Percentiles rank a stretch among this genome's conserved stretches.
Evolutionary conservation across 1,139 yeast species (phyloP).

Genomic region (Kodamaea ohmeri): DNA sequence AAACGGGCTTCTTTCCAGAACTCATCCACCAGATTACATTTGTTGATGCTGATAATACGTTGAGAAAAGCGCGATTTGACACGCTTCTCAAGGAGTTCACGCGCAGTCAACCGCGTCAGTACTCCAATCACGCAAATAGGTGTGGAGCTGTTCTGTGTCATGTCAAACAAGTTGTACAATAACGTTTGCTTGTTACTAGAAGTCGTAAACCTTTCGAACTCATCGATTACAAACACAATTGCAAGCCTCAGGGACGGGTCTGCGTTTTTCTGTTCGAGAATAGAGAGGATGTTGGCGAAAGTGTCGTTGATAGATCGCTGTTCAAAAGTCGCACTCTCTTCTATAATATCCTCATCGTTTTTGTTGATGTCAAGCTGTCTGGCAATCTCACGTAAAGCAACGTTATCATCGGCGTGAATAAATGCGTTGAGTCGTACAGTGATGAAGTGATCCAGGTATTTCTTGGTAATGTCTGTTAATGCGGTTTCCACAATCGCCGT

Average conservation of each 20-base stretch:
- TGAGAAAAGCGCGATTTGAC: conserved; percentile 90
- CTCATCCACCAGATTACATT: conserved; percentile 43
- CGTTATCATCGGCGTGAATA: conserved; percentile 70
- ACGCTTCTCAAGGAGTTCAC: conserved; percentile 85
- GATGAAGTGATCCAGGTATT: conserved; percentile 50
- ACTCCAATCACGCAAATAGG: conserved; percentile 84
- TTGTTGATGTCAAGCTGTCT: conserved; percentile 63
- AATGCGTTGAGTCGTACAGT: conserved; percentile 66
- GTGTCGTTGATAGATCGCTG: conserved; percentile 41
- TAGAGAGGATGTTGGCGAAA: conserved; percentile 36
- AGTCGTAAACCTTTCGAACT: conserved; percentile 74
- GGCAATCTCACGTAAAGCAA: conserved; percentile 83
- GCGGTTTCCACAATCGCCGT: conserved; percentile 61
- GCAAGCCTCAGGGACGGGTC: conserved; percentile 36
- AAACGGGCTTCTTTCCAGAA: conserved; percentile 38
- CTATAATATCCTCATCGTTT: conserved; percentile 19
- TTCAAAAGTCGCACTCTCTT: conserved; percentile 25
- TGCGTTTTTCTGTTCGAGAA: conserved; percentile 27
- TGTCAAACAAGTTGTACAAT: conserved; percentile 81
- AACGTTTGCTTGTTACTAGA: conserved; percentile 70
- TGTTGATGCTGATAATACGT: conserved; percentile 60
- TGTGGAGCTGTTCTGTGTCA: conserved; percentile 69
- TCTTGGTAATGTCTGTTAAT: conserved; percentile 40
- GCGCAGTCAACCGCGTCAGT: conserved; percentile 68
- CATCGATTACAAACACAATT: conserved; percentile 77